These are phyloP conservation scores for Nidularia pulvinata DNA, from an alignment of 768 basidiomycete species.

Conservation along the genomic window DNA sequence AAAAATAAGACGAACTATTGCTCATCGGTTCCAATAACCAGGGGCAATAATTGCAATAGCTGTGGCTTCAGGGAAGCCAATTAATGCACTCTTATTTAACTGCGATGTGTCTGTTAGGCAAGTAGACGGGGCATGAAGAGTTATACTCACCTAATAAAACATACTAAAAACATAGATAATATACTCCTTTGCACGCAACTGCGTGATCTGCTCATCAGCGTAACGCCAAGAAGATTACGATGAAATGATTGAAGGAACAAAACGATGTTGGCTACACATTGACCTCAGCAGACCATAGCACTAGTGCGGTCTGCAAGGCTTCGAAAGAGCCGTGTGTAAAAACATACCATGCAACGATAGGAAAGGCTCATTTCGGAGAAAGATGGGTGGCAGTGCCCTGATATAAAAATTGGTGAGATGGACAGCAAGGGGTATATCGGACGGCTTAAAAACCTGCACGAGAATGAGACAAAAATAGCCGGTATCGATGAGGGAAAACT, in stretches of 20 bases:
- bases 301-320: conserved; percentile 30
- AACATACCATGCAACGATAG: background rate
- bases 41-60: no score
- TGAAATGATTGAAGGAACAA: conserved; percentile 12
- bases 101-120: no score
- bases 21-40: no score
- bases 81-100: no score
- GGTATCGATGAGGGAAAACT: conserved; percentile 22
- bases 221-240: background rate
- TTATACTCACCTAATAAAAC: no score
- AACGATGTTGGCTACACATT: conserved; percentile 30
- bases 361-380: no score
- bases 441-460: conserved; percentile 16
- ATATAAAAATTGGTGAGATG: background rate
- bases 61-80: no score
- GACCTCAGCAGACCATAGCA: conserved; percentile 27
- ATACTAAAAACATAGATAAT: no score
- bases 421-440: background rate
- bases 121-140: no score
- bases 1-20: no score
- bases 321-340: conserved; percentile 34
- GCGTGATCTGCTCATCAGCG: background rate
- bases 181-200: background rate
- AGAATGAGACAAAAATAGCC: conserved; percentile 18
- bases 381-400: background rate